Base-by-base conservation (phyloP, 805 yeast genomes). In the Wickerhamiella cacticola region DNA sequence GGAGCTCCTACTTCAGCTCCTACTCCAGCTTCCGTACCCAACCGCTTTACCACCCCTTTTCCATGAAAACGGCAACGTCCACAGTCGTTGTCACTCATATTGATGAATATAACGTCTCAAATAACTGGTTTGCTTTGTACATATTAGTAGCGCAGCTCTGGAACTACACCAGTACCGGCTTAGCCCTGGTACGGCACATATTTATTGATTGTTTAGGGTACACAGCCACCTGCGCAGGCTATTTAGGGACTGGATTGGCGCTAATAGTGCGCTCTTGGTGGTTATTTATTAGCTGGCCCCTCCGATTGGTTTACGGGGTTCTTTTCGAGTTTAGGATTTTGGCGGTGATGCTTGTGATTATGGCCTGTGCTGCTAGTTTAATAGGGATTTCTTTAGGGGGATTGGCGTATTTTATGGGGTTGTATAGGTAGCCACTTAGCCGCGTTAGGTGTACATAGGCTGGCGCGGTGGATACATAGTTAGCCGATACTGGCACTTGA, bases 51-150 rank as follows among this genome's bases (percentile, higher is more conserved):
- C 10, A 18, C 36, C 18, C 5, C 19, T 6, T 15, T 8, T 5
- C 19, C 24, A 22, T 38, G 28, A 24, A 22, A 38, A 38, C 26
- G 19, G 19, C 12, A 13, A 41, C 45, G 12, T 41, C 45, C 9
- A 43, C 46, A 8, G 31, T 33, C 18, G 18, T 28, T 4, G 10
- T 43, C 9, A 43, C 46, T 15, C 46, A 43, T 15, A 33, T 43
- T 13, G 46, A 43, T 23, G 46, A 43, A 34, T 43, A 43, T 24
- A 33, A 33, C n/a, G 39, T 33, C 24, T n/a, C 39, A 15, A 18
- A 24, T 19, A 24, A 19, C 15, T 31, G 36, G 40, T 43, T 43
- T 24, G 33, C 38, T 13, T n/a, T 33, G 1, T 43, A 43, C 16
- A n/a, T 43, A 4, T n/a, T 43, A 12, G 24, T 21, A 3, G 16